A percentile compares a stretch with the other conserved stretches of the same genome.
These are phyloP conservation scores for Aspergillus versicolor DNA, from an alignment of 2,329 filamentous ascomycete genomes.

Conservation along the genomic window DNA sequence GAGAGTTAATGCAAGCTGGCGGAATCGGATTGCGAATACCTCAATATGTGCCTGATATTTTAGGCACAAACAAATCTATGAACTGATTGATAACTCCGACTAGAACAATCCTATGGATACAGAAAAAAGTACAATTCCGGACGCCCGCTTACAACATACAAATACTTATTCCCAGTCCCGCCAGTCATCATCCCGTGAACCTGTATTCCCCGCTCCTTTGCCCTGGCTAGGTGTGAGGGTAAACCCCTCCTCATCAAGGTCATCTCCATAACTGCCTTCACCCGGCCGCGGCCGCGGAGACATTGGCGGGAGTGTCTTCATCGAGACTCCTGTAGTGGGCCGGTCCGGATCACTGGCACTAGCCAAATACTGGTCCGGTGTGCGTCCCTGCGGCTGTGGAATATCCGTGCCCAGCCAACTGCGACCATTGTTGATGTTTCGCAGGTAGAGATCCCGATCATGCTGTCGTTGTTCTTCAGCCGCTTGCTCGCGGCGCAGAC, in stretches of 20 bases:
- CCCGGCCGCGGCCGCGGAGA: conserved; percentile 38
- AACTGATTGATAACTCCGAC: not conserved
- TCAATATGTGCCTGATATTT: not conserved
- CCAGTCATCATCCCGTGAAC: conserved; percentile 36
- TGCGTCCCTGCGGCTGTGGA: conserved; percentile 22
- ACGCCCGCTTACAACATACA: not conserved
- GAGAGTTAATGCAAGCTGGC: conserved; percentile 1
- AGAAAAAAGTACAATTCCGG: not conserved
- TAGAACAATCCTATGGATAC: not conserved
- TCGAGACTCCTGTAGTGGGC: conserved; percentile 42
- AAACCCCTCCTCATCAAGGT: conserved; percentile 21
- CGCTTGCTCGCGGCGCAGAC: conserved; percentile 31
- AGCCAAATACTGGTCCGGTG: conserved; percentile 19
- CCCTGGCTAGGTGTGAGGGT: conserved; percentile 11
- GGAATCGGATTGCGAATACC: not conserved
- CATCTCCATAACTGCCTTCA: conserved; percentile 36
- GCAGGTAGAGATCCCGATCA: conserved; percentile 35
- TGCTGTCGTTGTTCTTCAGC: conserved; percentile 31
- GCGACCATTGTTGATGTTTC: conserved; percentile 32
- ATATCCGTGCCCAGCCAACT: conserved; percentile 25
- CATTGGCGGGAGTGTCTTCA: conserved; percentile 42
- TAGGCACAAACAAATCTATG: not conserved
- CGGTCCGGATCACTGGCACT: conserved; percentile 27
- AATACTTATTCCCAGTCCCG: conserved; percentile 38
- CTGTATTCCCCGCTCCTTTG: conserved; percentile 5